These are phyloP conservation scores for Neurospora sp. DNA, from an alignment of 495 filamentous ascomycete genomes.

Conservation along the genomic window DNA sequence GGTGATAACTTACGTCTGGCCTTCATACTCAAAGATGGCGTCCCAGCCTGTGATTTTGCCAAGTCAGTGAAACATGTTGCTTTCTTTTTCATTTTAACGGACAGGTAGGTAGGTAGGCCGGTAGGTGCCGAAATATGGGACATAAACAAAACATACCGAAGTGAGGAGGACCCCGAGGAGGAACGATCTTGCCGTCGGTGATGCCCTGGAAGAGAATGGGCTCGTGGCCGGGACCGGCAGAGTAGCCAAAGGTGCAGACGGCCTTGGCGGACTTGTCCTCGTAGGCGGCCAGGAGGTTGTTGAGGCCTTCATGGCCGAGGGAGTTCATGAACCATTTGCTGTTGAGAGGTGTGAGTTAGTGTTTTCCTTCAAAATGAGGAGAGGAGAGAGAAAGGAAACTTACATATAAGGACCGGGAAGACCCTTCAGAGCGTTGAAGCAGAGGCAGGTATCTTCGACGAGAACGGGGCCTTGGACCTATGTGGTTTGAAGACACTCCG, in stretches of 20 bases:
- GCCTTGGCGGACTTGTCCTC: constrained; percentile 84
- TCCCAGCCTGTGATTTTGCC: constrained; percentile 63
- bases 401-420: constrained; percentile 98
- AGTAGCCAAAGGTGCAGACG: constrained; percentile 94
- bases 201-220: constrained; percentile 85
- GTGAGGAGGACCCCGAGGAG: constrained; percentile 57
- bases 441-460: constrained; percentile 90
- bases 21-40: constrained; percentile 89
- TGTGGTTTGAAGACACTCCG: background rate
- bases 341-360: constrained; percentile 3
- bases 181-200: constrained; percentile 65
- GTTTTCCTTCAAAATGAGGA: background rate
- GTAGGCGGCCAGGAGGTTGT: constrained; percentile 84
- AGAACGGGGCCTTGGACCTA: constrained; percentile 80
- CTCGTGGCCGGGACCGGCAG: constrained; percentile 71
- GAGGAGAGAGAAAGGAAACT: constrained; percentile 10
- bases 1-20: constrained; percentile 57
- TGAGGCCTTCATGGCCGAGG: constrained; percentile 73
- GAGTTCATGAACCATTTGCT: constrained; percentile 89
- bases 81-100: background rate
- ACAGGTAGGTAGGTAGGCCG: background rate
- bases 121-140: background rate
- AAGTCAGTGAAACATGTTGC: background rate
- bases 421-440: constrained; percentile 79
- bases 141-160: constrained; percentile 57